phyloP scores from a whole-genome alignment of 305 asterid species.

The Solanum hybrid region DNA sequence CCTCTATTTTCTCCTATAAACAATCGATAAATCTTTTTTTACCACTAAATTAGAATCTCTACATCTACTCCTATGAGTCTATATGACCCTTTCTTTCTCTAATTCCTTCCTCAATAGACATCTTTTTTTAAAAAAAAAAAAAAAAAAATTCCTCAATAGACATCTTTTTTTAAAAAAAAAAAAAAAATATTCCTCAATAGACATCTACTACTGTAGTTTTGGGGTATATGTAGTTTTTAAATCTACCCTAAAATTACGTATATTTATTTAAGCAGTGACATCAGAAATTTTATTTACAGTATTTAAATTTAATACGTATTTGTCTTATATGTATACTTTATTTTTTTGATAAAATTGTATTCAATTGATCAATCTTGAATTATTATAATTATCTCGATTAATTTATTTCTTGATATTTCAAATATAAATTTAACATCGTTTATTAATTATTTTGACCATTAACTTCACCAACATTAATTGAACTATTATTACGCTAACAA shows the following conservation, averaged over 20 bases:
- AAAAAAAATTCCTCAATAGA: no score
- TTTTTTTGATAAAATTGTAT: not conserved
- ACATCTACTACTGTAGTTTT: no score
- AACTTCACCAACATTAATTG: not conserved
- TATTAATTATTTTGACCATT: not conserved
- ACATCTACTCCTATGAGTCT: not conserved
- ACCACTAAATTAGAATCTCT: not conserved
- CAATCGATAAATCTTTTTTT: not conserved
- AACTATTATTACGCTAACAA: not conserved
- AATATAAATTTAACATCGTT: not conserved
- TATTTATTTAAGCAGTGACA: not conserved
- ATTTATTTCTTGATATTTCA: not conserved
- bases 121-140: no score
- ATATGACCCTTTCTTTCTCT: not conserved
- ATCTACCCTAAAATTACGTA: not conserved
- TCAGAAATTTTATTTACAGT: not conserved
- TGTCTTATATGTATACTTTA: not conserved
- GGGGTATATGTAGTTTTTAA: no score
- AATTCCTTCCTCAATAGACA: not conserved
- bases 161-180: no score
- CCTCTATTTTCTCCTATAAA: not conserved
- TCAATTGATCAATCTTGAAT: not conserved
- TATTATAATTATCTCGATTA: not conserved
- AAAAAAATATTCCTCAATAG: no score
- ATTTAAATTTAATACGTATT: not conserved